Evolutionary conservation across 768 basidiomycete species (phyloP).

Genomic region (Trametes maxima): DNA sequence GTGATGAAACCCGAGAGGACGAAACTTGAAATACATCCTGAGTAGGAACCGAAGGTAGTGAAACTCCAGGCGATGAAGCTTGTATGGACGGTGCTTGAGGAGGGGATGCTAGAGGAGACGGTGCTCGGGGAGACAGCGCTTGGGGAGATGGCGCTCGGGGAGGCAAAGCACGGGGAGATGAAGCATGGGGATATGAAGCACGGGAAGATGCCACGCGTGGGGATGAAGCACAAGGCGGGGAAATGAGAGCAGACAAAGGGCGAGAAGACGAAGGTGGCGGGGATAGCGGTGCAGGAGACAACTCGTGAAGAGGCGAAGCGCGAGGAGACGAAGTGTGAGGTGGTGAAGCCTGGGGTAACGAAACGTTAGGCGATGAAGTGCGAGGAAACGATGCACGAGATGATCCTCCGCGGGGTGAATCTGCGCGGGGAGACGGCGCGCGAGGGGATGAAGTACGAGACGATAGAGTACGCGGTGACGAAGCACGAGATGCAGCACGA

Average conservation of each 20-base stretch:
- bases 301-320: background rate
- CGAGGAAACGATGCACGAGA: background rate
- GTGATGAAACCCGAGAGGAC: background rate
- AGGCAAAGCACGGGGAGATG: background rate
- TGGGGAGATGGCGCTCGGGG: background rate
- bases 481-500: background rate
- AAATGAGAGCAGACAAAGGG: background rate
- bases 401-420: background rate
- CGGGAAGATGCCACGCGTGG: background rate
- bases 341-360: background rate
- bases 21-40: background rate
- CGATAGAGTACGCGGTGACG: background rate
- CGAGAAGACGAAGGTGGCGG: background rate
- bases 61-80: background rate
- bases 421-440: background rate
- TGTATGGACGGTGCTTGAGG: too few species aligned
- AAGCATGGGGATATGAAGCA: background rate
- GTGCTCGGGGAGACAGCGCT: background rate
- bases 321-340: background rate
- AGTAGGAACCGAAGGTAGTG: background rate
- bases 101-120: background rate
- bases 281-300: background rate
- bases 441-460: background rate
- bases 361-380: background rate
- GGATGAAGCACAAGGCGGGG: background rate